Percentiles rank a stretch among this genome's conserved stretches.
Evolutionary conservation across 169 alveolate genomes (phyloP).

Genomic region (Miamiensis avidus): DNA sequence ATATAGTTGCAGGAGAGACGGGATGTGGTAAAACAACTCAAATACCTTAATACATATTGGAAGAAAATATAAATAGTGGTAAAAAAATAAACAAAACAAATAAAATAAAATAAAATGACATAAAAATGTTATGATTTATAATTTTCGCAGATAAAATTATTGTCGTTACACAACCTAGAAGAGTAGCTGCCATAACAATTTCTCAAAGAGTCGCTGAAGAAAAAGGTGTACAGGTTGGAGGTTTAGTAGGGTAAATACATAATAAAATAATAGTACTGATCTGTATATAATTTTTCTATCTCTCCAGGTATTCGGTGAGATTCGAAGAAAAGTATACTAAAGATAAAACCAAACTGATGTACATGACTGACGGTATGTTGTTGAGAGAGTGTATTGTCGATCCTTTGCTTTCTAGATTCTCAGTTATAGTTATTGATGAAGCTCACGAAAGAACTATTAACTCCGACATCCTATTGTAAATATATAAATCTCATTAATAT

Average conservation of each 20-base stretch:
- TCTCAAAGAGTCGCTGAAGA: constrained; percentile 78
- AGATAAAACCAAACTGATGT: constrained; percentile 94
- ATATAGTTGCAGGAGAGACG: constrained; percentile 78
- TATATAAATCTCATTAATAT: constrained; percentile 60
- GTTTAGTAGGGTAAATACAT: constrained; percentile 84
- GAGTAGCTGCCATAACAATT: constrained; percentile 82
- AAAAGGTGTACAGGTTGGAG: constrained; percentile 68
- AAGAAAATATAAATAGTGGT: constrained; percentile 26
- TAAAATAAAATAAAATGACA: neutral
- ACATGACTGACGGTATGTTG: constrained; percentile 99
- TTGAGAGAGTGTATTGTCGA: constrained; percentile 96
- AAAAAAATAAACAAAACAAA: constrained; percentile 6
- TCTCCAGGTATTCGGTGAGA: constrained; percentile 75
- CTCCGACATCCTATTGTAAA: constrained; percentile 97
- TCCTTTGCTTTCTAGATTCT: constrained; percentile 92
- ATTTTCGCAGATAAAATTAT: constrained; percentile 42
- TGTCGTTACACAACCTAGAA: constrained; percentile 78
- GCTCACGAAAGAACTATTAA: constrained; percentile 99
- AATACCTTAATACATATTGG: constrained; percentile 69
- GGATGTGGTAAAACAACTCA: constrained; percentile 83
- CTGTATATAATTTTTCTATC: neutral
- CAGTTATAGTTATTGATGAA: constrained; percentile 98
- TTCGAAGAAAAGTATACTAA: constrained; percentile 97
- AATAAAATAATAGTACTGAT: constrained; percentile 25
- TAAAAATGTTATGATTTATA: neutral